These are phyloP conservation scores for Saturnispora galanensis DNA, from an alignment of 805 yeast species.

Conservation along the genomic window DNA sequence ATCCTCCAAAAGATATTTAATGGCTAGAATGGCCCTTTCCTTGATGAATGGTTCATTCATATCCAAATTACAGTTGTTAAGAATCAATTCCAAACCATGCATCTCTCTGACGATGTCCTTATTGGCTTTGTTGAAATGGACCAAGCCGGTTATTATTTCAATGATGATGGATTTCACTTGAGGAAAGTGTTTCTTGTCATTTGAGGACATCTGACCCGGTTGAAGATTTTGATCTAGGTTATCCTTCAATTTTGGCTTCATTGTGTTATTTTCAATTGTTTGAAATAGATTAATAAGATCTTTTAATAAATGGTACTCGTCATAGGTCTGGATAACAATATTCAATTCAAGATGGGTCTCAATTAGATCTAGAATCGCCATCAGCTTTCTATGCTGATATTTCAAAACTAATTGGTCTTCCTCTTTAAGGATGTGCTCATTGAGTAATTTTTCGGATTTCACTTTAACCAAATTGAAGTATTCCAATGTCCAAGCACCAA, in stretches of 20 bases:
- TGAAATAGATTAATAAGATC: conserved; percentile 30
- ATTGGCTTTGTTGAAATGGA: conserved; percentile 38
- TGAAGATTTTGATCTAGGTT: not conserved
- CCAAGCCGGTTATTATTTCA: conserved; percentile 53
- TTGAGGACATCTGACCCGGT: conserved; percentile 1
- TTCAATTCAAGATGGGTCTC: conserved; percentile 34
- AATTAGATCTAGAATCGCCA: conserved; percentile 31
- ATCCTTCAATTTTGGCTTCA: conserved; percentile 27
- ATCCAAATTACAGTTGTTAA: conserved; percentile 80
- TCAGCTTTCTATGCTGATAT: conserved; percentile 13
- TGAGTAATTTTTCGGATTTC: not conserved
- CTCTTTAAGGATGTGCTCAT: conserved; percentile 3
- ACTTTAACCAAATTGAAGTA: conserved; percentile 20
- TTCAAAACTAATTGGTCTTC: conserved; percentile 6
- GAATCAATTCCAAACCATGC: conserved; percentile 61
- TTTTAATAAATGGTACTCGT: conserved; percentile 30
- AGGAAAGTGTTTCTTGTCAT: conserved; percentile 39
- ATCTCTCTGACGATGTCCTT: conserved; percentile 60
- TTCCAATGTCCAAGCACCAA: conserved; percentile 34
- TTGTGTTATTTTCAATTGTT: conserved; percentile 32
- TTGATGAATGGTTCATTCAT: conserved; percentile 81
- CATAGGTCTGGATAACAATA: conserved; percentile 31
- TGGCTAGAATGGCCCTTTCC: conserved; percentile 74
- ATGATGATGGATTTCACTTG: conserved; percentile 56
- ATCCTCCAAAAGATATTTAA: conserved; percentile 54